Evolutionary conservation across 257 asterid genomes (phyloP).

Genomic region (Scutellaria baicalensis): DNA sequence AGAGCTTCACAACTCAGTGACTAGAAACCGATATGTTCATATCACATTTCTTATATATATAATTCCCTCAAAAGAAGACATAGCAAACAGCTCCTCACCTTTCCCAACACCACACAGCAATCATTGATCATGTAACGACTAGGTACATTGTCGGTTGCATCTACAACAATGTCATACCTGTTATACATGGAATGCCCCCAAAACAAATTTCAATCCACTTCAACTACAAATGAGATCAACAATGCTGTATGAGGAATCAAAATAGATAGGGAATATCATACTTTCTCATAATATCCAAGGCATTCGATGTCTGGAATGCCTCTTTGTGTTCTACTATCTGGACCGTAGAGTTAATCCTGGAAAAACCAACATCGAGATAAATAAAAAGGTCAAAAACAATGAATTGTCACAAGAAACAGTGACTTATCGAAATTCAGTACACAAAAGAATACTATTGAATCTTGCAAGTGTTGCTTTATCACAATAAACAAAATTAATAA

Average conservation of each 20-base stretch:
- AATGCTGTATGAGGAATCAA: background rate
- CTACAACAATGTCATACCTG: slow-evolving; percentile 90
- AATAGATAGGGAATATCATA: slow-evolving; percentile 19
- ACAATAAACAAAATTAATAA: background rate
- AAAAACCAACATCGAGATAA: slow-evolving; percentile 7
- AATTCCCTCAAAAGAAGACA: background rate
- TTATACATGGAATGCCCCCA: slow-evolving; percentile 11
- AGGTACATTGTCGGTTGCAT: slow-evolving; percentile 95
- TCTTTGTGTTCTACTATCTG: slow-evolving; percentile 81
- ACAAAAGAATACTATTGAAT: background rate
- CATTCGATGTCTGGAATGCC: slow-evolving; percentile 79
- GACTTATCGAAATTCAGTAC: background rate
- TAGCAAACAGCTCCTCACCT: slow-evolving; percentile 45
- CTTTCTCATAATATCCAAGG: slow-evolving; percentile 73
- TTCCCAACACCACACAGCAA: slow-evolving; percentile 86
- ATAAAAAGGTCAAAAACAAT: background rate
- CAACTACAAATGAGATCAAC: background rate
- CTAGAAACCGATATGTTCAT: background rate
- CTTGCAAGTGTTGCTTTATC: background rate
- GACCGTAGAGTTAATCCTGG: slow-evolving; percentile 76
- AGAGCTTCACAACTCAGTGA: background rate
- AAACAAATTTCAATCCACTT: slow-evolving; percentile 5
- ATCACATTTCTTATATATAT: background rate
- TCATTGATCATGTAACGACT: slow-evolving; percentile 97
- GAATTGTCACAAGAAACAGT: background rate